Conservation (phyloP, 1,284 basidiomycete genomes). For the Pseudozyma sp. region DNA sequence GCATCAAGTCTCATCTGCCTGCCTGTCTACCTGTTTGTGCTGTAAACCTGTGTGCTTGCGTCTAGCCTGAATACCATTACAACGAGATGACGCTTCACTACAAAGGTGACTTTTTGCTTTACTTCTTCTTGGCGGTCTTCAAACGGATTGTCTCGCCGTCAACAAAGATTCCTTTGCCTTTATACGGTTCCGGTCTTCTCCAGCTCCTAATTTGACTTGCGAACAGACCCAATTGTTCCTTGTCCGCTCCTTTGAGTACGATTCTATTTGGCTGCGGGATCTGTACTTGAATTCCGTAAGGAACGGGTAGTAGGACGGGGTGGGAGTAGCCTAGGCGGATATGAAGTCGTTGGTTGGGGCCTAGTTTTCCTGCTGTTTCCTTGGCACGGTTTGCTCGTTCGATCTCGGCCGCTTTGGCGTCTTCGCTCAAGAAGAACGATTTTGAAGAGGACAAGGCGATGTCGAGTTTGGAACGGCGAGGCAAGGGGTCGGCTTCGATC, state of each 20-base stretch:
- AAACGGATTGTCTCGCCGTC: slow-evolving; percentile 87
- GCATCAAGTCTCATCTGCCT: too few species aligned
- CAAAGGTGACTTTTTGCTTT: slow-evolving; percentile 67
- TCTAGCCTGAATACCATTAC: too few species aligned
- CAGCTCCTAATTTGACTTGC: slow-evolving; percentile 85
- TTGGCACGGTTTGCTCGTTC: slow-evolving; percentile 18
- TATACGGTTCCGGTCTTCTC: slow-evolving; percentile 95
- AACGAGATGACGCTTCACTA: too few species aligned
- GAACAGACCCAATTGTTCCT: slow-evolving; percentile 81
- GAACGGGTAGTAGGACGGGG: slow-evolving; percentile 84
- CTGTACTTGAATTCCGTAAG: slow-evolving; percentile 67
- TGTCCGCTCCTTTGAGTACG: slow-evolving; percentile 72
- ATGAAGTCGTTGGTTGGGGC: slow-evolving; percentile 51
- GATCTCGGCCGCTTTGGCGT: slow-evolving; percentile 49
- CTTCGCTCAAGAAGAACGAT: slow-evolving; percentile 50
- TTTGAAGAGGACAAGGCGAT: slow-evolving; percentile 37
- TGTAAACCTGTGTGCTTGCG: too few species aligned
- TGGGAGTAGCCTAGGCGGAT: slow-evolving; percentile 84
- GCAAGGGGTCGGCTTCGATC: slow-evolving; percentile 82
- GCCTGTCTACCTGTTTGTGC: too few species aligned
- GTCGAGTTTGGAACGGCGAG: slow-evolving; percentile 43
- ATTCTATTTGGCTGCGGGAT: slow-evolving; percentile 72
- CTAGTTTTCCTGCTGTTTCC: slow-evolving; percentile 24
- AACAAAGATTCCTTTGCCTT: slow-evolving; percentile 87
- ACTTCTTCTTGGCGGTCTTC: slow-evolving; percentile 95